These are phyloP conservation scores for Acephala macrosclerotiorum DNA, from an alignment of 2,329 filamentous ascomycete species.

Conservation along the genomic window DNA sequence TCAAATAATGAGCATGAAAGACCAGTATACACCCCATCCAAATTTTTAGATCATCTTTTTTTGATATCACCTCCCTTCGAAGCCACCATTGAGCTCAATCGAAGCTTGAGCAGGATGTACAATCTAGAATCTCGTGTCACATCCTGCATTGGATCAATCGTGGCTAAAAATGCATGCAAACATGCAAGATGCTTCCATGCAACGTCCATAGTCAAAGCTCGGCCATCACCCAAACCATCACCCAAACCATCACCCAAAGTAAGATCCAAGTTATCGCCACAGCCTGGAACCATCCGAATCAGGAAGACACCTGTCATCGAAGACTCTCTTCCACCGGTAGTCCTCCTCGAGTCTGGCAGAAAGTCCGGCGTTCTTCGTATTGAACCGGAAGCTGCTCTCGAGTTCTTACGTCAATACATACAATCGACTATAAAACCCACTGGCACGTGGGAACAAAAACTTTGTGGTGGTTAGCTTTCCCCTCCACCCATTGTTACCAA, in stretches of 20 bases:
- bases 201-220: conserved; percentile 9
- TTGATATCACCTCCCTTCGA: background rate
- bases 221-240: conserved; percentile 5
- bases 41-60: background rate
- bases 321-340: conserved; percentile 34
- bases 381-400: conserved; percentile 33
- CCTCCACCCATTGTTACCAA: background rate
- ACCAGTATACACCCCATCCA: background rate
- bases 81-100: background rate
- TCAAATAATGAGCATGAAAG: background rate
- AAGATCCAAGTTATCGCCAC: background rate
- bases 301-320: conserved; percentile 22
- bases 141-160: background rate
- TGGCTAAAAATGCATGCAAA: background rate
- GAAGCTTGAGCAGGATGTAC: background rate
- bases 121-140: background rate
- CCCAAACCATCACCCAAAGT: conserved; percentile 11
- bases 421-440: conserved; percentile 3
- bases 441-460: conserved; percentile 30
- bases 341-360: conserved; percentile 33
- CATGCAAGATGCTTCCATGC: conserved; percentile 16
- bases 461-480: conserved; percentile 34
- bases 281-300: background rate
- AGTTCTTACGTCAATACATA: conserved; percentile 36
- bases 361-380: conserved; percentile 38